Evolutionary conservation across 2,329 filamentous ascomycete genomes (phyloP).

Genomic region (Xylaria sp.): DNA sequence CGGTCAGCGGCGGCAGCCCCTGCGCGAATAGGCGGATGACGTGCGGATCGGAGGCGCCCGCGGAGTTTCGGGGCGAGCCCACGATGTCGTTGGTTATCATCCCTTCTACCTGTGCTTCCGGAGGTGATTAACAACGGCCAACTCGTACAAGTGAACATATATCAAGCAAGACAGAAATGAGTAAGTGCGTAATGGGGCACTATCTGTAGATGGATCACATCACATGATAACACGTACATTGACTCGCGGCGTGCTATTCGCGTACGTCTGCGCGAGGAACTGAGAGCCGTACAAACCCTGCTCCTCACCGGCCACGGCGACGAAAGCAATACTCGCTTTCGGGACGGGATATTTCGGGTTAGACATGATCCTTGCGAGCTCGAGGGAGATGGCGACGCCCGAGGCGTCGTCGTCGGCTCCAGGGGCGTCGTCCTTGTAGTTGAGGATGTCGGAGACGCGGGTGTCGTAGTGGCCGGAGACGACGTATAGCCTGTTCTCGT

Average conservation of each 20-base stretch:
- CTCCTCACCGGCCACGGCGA: slow-evolving; percentile 67
- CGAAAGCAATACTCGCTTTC: slow-evolving; percentile 65
- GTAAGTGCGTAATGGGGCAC: neutral
- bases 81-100: slow-evolving; percentile 70
- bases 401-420: slow-evolving; percentile 69
- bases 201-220: neutral
- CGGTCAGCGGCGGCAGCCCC: slow-evolving; percentile 55
- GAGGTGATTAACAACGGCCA: neutral
- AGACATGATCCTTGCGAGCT: slow-evolving; percentile 64
- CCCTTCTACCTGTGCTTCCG: slow-evolving; percentile 59
- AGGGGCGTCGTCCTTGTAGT: slow-evolving; percentile 64
- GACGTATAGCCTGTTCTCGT: slow-evolving; percentile 60
- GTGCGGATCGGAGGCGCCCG: slow-evolving; percentile 57
- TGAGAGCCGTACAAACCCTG: slow-evolving; percentile 64
- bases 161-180: neutral
- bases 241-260: slow-evolving; percentile 57
- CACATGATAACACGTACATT: slow-evolving; percentile 40
- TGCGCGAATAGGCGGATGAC: slow-evolving; percentile 67
- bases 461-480: slow-evolving; percentile 68
- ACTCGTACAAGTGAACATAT: neutral
- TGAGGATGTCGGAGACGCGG: slow-evolving; percentile 60
- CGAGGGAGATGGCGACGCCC: slow-evolving; percentile 65
- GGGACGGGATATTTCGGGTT: slow-evolving; percentile 54
- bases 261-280: slow-evolving; percentile 63
- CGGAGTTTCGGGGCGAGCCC: slow-evolving; percentile 60